Base-by-base conservation (phyloP, 345 rosid genomes). In the Zanthoxylum bungeanum region DNA sequence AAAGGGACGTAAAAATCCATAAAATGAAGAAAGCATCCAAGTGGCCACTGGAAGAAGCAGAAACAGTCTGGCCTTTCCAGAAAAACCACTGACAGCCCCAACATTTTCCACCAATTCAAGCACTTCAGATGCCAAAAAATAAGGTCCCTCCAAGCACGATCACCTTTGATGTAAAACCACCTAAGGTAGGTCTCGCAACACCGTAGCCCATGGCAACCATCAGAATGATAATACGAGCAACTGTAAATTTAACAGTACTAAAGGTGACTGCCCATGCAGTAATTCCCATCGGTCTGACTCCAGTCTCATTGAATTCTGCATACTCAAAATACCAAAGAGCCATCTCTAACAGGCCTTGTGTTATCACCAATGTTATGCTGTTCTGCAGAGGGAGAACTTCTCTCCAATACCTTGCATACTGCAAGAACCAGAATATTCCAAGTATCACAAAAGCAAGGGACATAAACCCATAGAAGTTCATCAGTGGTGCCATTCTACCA, bases 121-220 rank as follows among this genome's bases (percentile, higher is more conserved):
- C 75, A 88, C 81, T 80, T 93, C 98, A 47, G 98, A 95, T 28
- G 98, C 98, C 78, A 79, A 42, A 72, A 93, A n/a, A 93, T 83
- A 93, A 95, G 36, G 97, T 93, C 33, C 71, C 81, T 9, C 98
- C 99, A 63, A 95, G 97, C 97, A 95, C 80, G 44, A 86, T 62
- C 64, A 95, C 94, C 83, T 95, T 95, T 39, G 93, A 93, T 10
- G 96, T 87, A 44, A 95, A 79, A 16, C 99, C 99, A 36, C 99
- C 98, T 11, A 93, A 75, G 31, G 98, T 89, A 72, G 99, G 98
- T 68, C 99, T 91, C 78, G 91, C 98, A 74, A 96, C 99, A 51
- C 99, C 99, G 25, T 88, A 96, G 1, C 98, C 99, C 98, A 93
- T 93, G 3, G 95, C 84, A 73, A 96, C 98, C 87, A 85, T 96